Conservation (phyloP, 2,329 filamentous ascomycete species). For the Neocucurbitaria cava region DNA sequence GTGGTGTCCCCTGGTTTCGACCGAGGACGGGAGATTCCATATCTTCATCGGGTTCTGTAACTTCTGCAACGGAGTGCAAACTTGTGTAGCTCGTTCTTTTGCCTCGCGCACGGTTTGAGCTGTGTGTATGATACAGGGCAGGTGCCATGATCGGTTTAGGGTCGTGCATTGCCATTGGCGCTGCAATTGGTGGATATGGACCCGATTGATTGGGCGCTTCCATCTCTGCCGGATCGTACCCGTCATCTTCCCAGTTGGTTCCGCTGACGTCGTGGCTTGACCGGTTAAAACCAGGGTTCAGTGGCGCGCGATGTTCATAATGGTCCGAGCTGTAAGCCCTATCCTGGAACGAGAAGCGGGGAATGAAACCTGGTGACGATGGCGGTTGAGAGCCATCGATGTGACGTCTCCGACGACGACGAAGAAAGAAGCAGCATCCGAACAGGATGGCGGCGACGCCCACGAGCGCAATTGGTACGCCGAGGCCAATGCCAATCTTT, state of each 20-base stretch:
- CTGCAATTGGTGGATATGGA: constrained; percentile 10
- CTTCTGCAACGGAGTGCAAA: constrained; percentile 42
- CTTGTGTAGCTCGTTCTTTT: constrained; percentile 41
- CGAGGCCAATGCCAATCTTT: constrained; percentile 46
- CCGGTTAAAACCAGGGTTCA: constrained; percentile 23
- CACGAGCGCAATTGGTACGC: constrained; percentile 64
- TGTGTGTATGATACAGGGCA: constrained; percentile 41
- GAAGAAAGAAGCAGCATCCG: constrained; percentile 35
- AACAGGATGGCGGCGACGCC: constrained; percentile 53
- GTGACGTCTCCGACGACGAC: constrained; percentile 29
- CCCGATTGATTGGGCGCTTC: constrained; percentile 6
- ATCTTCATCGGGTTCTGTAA: constrained; percentile 38
- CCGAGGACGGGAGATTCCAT: constrained; percentile 31
- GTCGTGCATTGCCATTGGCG: constrained; percentile 21
- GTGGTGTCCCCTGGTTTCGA: constrained; percentile 11
- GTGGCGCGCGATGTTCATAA: constrained; percentile 29
- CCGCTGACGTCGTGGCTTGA: constrained; percentile 17
- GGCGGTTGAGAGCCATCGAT: constrained; percentile 37
- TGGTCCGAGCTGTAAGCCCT: constrained; percentile 21
- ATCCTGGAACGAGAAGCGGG: constrained; percentile 45
- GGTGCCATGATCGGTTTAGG: constrained; percentile 32
- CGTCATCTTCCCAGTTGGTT: constrained; percentile 43
- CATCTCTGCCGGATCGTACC: constrained; percentile 21
- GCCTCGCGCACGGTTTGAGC: constrained; percentile 42
- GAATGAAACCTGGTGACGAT: constrained; percentile 46